A percentile compares a stretch with the other conserved stretches of the same genome.
These are phyloP conservation scores for Candida qinlingensis DNA, from an alignment of 805 yeast genomes.

Conservation along the genomic window DNA sequence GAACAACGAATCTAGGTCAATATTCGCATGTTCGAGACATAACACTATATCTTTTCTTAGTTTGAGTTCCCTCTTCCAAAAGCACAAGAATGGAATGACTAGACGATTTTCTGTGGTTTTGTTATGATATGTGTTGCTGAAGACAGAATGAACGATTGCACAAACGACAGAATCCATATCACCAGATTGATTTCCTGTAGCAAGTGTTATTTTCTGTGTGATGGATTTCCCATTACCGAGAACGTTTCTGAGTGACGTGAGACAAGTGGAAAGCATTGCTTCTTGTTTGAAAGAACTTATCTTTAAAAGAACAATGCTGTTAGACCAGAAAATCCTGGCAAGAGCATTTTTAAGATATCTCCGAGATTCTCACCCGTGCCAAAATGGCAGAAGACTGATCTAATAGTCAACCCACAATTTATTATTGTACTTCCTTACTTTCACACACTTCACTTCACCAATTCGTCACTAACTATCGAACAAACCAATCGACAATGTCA, in stretches of 20 bases:
- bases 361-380: no score
- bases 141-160: slow-evolving; percentile 68
- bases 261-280: background rate
- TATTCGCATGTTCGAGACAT: slow-evolving; percentile 42
- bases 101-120: slow-evolving; percentile 22
- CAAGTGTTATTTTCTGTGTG: slow-evolving; percentile 29
- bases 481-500: slow-evolving; percentile 10
- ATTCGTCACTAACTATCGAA: background rate
- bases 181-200: slow-evolving; percentile 81
- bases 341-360: no score
- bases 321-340: no score
- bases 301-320: no score
- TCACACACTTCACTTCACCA: background rate
- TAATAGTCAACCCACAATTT: no score
- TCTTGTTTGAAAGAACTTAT: no score
- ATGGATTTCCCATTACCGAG: background rate
- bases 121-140: slow-evolving; percentile 31
- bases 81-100: slow-evolving; percentile 70
- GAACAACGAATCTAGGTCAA: slow-evolving; percentile 45
- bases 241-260: background rate
- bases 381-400: no score
- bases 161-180: slow-evolving; percentile 84
- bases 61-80: slow-evolving; percentile 57
- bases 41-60: slow-evolving; percentile 67
- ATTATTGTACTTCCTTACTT: no score